Evolutionary conservation across 257 asterid genomes (phyloP).

Genomic region (Ehretia macrophylla): DNA sequence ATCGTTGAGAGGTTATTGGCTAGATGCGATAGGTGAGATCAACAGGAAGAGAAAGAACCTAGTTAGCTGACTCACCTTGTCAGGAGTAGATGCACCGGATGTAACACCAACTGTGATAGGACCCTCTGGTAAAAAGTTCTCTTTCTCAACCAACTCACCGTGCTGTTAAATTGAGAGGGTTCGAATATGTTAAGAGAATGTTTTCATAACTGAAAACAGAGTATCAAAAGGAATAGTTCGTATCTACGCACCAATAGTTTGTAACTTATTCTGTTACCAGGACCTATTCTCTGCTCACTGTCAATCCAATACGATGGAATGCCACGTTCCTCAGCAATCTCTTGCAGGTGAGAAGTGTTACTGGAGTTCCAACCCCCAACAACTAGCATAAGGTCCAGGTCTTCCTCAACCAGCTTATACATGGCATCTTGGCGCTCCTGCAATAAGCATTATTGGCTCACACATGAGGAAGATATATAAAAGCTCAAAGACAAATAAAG

Average conservation of each 20-base stretch:
- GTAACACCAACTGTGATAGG: constrained; percentile 86
- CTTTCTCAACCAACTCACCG: constrained; percentile 95
- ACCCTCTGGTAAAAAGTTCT: constrained; percentile 84
- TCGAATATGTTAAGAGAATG: neutral
- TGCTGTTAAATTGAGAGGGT: constrained; percentile 44
- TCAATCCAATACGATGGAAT: constrained; percentile 98
- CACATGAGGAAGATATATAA: neutral
- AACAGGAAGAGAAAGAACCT: neutral
- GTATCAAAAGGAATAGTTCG: neutral
- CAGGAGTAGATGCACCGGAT: constrained; percentile 99
- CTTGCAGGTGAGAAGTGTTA: constrained; percentile 97
- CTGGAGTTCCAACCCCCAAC: constrained; percentile 99
- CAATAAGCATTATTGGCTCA: constrained; percentile 11
- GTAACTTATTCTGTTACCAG: constrained; percentile 80
- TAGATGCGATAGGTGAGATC: neutral
- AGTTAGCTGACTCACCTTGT: constrained; percentile 51
- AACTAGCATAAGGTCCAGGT: constrained; percentile 83
- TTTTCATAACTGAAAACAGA: neutral
- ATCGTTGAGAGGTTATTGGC: neutral
- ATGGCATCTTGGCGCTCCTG: constrained; percentile 99
- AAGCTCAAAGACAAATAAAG: too few species aligned
- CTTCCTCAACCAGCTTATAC: constrained; percentile 83
- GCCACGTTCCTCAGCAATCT: constrained; percentile 85
- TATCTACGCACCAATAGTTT: constrained; percentile 63
- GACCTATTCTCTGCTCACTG: constrained; percentile 80